A percentile compares a stretch with the other conserved stretches of the same genome.
These are phyloP conservation scores for Stenocarpella maydis DNA, from an alignment of 2,329 filamentous ascomycete genomes.

Conservation along the genomic window DNA sequence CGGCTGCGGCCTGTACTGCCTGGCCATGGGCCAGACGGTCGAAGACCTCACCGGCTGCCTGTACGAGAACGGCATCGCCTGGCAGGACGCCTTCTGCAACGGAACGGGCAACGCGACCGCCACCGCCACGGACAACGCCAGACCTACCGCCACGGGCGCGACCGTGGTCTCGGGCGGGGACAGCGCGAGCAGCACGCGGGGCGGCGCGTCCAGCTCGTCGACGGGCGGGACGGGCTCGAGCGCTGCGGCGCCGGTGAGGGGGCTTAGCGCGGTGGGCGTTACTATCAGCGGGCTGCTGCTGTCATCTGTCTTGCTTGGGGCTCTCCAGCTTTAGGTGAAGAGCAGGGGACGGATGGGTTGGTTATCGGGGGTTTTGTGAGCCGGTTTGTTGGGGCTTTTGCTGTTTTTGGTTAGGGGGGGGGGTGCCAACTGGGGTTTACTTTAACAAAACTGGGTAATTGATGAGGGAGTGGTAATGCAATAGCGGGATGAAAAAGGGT, in stretches of 20 bases:
- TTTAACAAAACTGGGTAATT: not conserved
- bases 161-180: conserved; percentile 38
- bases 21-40: conserved; percentile 50
- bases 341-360: not conserved
- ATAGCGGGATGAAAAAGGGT: too few relatives aligned
- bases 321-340: not conserved
- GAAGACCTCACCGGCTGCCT: conserved; percentile 48
- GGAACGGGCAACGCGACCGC: conserved; percentile 45
- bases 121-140: conserved; percentile 41
- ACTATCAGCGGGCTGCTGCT: conserved; percentile 26
- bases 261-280: not conserved
- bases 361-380: not conserved
- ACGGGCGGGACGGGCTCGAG: conserved; percentile 20
- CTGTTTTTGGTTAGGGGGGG: too few relatives aligned
- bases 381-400: not conserved
- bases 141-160: conserved; percentile 39
- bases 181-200: conserved; percentile 2
- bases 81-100: conserved; percentile 50
- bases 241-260: conserved; percentile 16
- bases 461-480: not conserved
- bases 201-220: conserved; percentile 2
- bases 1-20: conserved; percentile 53
- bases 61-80: conserved; percentile 43
- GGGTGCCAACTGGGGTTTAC: not conserved
- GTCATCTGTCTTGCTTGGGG: conserved; percentile 11